Conservation (phyloP, 2,329 filamentous ascomycete species). For the Aspergillus glaucus region DNA sequence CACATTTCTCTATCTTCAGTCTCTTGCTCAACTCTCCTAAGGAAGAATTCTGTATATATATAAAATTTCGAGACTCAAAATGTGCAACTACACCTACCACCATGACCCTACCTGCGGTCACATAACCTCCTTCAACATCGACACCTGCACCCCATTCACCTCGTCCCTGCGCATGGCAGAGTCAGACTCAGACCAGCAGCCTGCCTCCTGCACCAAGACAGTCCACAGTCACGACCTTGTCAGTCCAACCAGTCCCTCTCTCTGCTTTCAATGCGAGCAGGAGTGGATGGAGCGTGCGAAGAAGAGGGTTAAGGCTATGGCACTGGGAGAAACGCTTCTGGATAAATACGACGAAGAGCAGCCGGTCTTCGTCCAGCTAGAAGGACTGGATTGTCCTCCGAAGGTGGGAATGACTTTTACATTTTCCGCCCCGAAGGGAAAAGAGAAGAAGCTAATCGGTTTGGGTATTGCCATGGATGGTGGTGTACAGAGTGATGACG, state of each 20-base stretch:
- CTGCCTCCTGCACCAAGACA: slow-evolving; percentile 3
- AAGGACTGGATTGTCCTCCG: too few species aligned
- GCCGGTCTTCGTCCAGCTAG: too few species aligned
- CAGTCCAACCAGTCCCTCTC: not conserved
- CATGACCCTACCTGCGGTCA: slow-evolving; percentile 23
- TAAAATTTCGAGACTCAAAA: slow-evolving; percentile 1
- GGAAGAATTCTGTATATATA: too few species aligned
- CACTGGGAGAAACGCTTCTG: not conserved
- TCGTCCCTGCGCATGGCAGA: slow-evolving; percentile 10
- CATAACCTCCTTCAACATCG: slow-evolving; percentile 19
- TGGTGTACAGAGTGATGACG: too few species aligned
- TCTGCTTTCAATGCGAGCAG: slow-evolving; percentile 10
- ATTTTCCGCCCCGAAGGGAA: not conserved
- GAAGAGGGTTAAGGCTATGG: not conserved
- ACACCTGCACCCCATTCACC: slow-evolving; percentile 17
- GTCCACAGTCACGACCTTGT: slow-evolving; percentile 10
- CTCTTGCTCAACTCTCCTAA: too few species aligned
- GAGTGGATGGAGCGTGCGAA: slow-evolving; percentile 3
- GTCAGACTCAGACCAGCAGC: not conserved
- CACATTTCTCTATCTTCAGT: too few species aligned
- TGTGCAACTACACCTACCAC: slow-evolving; percentile 23
- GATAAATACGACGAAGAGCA: too few species aligned
- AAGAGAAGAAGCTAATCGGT: not conserved
- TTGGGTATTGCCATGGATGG: not conserved
- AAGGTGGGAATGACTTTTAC: too few species aligned